A percentile compares a stretch with the other conserved stretches of the same genome.
Evolutionary conservation across 192 early-diverging fungal genomes (phyloP).

Genomic region (Cetraspora pellucida): DNA sequence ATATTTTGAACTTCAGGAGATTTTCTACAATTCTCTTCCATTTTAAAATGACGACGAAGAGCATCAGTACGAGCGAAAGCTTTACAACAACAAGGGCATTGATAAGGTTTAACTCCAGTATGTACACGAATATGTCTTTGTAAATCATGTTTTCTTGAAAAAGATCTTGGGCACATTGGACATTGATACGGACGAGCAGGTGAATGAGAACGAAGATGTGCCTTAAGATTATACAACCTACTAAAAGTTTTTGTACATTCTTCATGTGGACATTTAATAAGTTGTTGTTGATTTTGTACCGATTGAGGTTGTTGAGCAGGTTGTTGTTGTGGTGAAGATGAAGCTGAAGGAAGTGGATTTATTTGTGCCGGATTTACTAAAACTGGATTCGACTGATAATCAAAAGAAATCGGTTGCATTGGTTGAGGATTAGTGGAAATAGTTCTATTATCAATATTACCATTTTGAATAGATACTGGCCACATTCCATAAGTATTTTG

Average conservation of each 20-base stretch:
- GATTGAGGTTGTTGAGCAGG: not conserved
- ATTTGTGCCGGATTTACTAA: conserved; percentile 20
- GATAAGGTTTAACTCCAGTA: conserved; percentile 69
- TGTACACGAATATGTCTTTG: conserved; percentile 70
- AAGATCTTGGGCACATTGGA: conserved; percentile 61
- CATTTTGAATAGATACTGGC: not conserved
- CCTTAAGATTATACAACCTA: conserved; percentile 66
- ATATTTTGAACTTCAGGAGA: conserved; percentile 34
- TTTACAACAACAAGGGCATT: conserved; percentile 65
- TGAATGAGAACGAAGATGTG: conserved; percentile 64
- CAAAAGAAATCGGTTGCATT: not conserved
- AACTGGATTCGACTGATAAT: not conserved
- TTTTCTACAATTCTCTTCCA: conserved; percentile 55
- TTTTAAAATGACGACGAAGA: conserved; percentile 64
- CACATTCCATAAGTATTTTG: not conserved
- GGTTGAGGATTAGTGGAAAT: not conserved
- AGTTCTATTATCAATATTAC: conserved; percentile 2
- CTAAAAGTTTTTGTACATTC: conserved; percentile 67
- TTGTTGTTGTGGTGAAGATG: not conserved
- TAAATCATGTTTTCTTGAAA: conserved; percentile 79
- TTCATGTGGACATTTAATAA: conserved; percentile 55
- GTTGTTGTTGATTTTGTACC: conserved; percentile 31
- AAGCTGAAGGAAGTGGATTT: conserved; percentile 6
- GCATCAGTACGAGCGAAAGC: conserved; percentile 81
- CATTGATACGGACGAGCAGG: conserved; percentile 64